Conservation (phyloP, 2,329 filamentous ascomycete genomes). For the Orbilia ellipsospora region DNA sequence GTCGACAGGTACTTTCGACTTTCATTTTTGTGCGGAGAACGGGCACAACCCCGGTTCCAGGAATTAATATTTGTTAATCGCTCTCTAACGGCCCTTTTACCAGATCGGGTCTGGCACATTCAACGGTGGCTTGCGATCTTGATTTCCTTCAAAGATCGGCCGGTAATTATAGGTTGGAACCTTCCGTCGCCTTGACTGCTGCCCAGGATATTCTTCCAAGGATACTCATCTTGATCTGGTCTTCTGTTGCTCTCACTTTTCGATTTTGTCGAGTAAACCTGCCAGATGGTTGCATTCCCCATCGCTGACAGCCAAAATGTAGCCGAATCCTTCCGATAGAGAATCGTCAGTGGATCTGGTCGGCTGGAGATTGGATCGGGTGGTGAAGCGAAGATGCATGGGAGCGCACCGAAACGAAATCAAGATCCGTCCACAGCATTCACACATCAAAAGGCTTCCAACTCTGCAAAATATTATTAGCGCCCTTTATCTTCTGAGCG, state of each 20-base stretch:
- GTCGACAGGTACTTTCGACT: not conserved
- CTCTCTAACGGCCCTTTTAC: constrained; percentile 53
- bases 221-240: not conserved
- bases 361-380: constrained; percentile 47
- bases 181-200: constrained; percentile 54
- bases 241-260: not conserved
- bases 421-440: constrained; percentile 4
- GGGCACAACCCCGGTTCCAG: not conserved
- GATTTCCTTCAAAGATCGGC: constrained; percentile 56
- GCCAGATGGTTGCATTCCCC: constrained; percentile 7
- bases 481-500: too few species aligned
- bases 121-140: constrained; percentile 55
- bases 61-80: constrained; percentile 47
- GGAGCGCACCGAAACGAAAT: constrained; percentile 21
- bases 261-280: constrained; percentile 52
- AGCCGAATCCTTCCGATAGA: constrained; percentile 54
- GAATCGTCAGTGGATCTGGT: constrained; percentile 38
- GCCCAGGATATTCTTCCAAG: constrained; percentile 28
- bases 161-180: constrained; percentile 56
- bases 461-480: too few species aligned
- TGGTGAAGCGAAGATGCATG: constrained; percentile 46
- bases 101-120: constrained; percentile 46
- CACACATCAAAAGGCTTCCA: too few species aligned
- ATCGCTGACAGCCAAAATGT: constrained; percentile 44
- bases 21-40: not conserved